These are phyloP conservation scores for Leishmania aethiopica DNA, from an alignment of 208 protist species.

Conservation along the genomic window DNA sequence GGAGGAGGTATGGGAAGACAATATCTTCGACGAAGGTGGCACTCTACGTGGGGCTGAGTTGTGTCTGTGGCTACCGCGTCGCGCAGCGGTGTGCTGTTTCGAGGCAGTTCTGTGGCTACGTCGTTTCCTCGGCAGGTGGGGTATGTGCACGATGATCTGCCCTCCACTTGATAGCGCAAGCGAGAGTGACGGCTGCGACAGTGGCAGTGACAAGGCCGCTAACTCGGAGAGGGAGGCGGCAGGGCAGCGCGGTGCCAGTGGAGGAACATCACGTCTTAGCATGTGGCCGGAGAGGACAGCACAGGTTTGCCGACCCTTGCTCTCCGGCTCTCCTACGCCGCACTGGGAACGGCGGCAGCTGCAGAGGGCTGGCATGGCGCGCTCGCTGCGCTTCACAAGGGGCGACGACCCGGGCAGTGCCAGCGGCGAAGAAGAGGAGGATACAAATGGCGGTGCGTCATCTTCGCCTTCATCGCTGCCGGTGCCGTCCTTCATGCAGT, in stretches of 20 bases:
- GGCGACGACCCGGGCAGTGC: neutral
- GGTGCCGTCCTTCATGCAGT: neutral
- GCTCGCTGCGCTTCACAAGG: neutral
- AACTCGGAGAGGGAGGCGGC: neutral
- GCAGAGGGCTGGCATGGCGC: neutral
- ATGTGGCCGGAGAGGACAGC: neutral
- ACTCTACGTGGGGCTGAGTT: neutral
- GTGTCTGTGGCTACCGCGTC: constrained; percentile 5
- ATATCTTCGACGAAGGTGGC: constrained; percentile 15
- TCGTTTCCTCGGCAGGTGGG: neutral
- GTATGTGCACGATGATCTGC: neutral
- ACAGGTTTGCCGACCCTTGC: neutral
- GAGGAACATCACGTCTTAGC: neutral
- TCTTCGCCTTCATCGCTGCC: neutral
- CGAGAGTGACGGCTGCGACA: neutral
- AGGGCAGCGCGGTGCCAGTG: neutral
- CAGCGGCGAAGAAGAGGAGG: neutral
- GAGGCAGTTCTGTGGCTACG: neutral
- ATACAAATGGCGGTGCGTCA: neutral
- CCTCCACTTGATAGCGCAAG: neutral
- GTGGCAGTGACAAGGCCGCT: neutral
- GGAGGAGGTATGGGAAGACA: neutral
- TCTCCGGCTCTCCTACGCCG: neutral
- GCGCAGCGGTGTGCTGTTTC: neutral
- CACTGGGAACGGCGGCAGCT: neutral